Evolutionary conservation across 495 filamentous ascomycete species (phyloP).

Genomic region (Aspergillus leporis): DNA sequence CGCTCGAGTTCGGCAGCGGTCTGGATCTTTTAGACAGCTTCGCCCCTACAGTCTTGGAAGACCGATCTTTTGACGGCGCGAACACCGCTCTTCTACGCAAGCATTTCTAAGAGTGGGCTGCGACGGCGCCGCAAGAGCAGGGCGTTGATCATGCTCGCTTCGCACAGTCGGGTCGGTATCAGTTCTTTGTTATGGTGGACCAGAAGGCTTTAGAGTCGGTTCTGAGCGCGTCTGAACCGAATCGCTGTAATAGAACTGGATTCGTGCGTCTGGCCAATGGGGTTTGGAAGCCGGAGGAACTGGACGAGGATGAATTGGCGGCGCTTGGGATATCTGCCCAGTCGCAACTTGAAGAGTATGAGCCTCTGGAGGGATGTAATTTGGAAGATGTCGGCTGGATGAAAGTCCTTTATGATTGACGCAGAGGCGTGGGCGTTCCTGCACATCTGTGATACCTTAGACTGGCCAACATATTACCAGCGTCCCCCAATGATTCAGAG

Average conservation of each 20-base stretch:
- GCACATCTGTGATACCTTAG: background rate
- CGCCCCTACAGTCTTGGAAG: slow-evolving; percentile 30
- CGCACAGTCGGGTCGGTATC: slow-evolving; percentile 21
- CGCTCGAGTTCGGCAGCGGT: slow-evolving; percentile 24
- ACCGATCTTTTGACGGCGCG: slow-evolving; percentile 29
- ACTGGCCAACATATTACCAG: slow-evolving; percentile 11
- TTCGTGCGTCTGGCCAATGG: slow-evolving; percentile 26
- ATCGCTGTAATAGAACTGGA: slow-evolving; percentile 1
- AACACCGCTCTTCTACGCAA: slow-evolving; percentile 24
- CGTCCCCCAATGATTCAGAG: no score
- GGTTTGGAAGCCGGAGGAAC: slow-evolving; percentile 18
- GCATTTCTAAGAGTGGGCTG: slow-evolving; percentile 30
- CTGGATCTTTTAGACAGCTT: slow-evolving; percentile 31
- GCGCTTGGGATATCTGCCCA: no score
- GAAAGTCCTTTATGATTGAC: slow-evolving; percentile 17
- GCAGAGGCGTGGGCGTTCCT: slow-evolving; percentile 2
- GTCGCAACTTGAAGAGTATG: slow-evolving; percentile 2
- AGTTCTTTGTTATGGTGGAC: slow-evolving; percentile 28
- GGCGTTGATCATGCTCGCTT: slow-evolving; percentile 5
- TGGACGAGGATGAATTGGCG: background rate
- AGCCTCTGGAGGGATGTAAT: slow-evolving; percentile 30
- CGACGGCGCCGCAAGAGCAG: slow-evolving; percentile 18
- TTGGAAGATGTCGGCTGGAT: slow-evolving; percentile 33
- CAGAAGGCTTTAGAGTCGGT: slow-evolving; percentile 29
- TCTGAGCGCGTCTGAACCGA: slow-evolving; percentile 12